Evolutionary conservation across 2,329 filamentous ascomycete species (phyloP), one percentile per base, ranked within the genome.

Genomic region (Meredithiella fracta): DNA sequence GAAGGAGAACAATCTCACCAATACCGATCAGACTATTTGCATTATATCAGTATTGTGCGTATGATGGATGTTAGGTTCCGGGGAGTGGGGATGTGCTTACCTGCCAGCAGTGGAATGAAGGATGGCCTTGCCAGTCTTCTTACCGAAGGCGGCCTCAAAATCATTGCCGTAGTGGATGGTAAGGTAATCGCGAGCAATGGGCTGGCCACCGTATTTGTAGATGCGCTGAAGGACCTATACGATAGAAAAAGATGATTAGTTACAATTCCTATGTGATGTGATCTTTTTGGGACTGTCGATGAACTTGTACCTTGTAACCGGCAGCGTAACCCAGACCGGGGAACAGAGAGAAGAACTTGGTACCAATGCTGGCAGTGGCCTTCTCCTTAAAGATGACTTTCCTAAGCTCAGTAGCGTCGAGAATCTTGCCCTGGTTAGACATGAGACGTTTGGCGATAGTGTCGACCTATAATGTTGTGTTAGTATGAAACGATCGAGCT

Each of bases 161-260:
- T 83, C 76, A 63, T 79, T 76, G 62, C 86, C 85, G 67, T 94
- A 83, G 75, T 97, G 78, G 66, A 77, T 71, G 54, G 79, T 78
- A 54, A 98, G 79, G 71, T 85, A 96, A 72, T 98, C 92, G 55
- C 91, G 84, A 40, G 87, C 90, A 64, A 96, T 86, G 47, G 92
- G 92, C 74, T 98, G 92, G 53, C 92, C 92, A 62, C 92, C 92
- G 67, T 96, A 98, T 74, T 98, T 98, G 79, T 98, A 98, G 67
- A 98, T 82, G 69, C 92, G 79, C 78, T 98, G 92, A 57, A 95
- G 80, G 60, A 97, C 77, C 80, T 83, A 38, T 56, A 23, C 15
- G 9, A 34, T 38, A 26, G 26, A 5, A 4, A 11, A 17, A 38
- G 37, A 38, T n/a, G n/a, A n/a, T 38, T 2, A n/a, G 37, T 38